Percentiles rank a stretch among this genome's conserved stretches.
These are phyloP conservation scores for Carallia pectinifolia DNA, from an alignment of 345 rosid genomes.

Conservation along the genomic window DNA sequence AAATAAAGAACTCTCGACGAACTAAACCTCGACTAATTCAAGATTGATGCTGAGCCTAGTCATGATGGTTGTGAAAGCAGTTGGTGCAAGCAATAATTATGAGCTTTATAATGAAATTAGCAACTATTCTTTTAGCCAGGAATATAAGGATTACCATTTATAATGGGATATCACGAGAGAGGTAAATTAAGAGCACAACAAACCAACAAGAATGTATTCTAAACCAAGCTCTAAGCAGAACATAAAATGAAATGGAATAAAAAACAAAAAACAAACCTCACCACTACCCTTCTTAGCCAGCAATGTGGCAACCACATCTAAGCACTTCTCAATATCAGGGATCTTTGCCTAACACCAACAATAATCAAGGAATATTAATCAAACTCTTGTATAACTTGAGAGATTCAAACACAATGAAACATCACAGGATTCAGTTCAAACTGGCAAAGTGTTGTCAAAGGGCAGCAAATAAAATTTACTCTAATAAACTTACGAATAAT, in stretches of 20 bases:
- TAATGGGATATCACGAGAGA: too few species aligned
- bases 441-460: neutral
- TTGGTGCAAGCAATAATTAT: too few species aligned
- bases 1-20: too few species aligned
- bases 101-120: too few species aligned
- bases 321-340: constrained; percentile 91
- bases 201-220: neutral
- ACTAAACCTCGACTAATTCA: too few species aligned
- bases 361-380: constrained; percentile 10
- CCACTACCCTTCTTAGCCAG: constrained; percentile 76
- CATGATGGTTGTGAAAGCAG: too few species aligned
- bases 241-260: constrained; percentile 7
- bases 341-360: constrained; percentile 64
- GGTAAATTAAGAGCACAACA: too few species aligned
- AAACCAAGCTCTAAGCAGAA: constrained; percentile 1
- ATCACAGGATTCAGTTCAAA: neutral
- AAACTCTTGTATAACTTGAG: neutral
- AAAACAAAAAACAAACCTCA: constrained; percentile 69
- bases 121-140: too few species aligned
- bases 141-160: too few species aligned
- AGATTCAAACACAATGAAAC: neutral
- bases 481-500: neutral
- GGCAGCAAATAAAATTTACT: neutral
- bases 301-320: constrained; percentile 79
- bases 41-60: too few species aligned